Evolutionary conservation across 163 green algal genomes (phyloP).

Genomic region (Scenedesmus sp.): DNA sequence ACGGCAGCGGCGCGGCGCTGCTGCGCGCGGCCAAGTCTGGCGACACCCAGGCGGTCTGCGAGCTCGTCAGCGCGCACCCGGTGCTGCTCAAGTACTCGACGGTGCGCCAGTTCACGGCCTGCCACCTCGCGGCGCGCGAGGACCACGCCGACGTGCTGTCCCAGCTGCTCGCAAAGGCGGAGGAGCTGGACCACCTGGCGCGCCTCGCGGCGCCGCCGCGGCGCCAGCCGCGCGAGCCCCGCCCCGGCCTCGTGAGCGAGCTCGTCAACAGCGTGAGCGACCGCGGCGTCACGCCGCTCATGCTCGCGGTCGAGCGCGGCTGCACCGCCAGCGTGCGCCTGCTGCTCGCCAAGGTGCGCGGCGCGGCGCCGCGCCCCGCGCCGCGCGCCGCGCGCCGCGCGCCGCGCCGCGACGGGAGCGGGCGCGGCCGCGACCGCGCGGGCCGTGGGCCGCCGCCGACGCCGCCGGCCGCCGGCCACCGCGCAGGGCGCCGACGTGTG

Average conservation of each 20-base stretch:
- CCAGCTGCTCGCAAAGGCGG: constrained; percentile 32
- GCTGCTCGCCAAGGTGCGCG: constrained; percentile 23
- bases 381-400: too few relatives aligned
- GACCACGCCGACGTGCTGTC: constrained; percentile 26
- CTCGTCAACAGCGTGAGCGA: constrained; percentile 15
- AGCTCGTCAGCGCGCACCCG: constrained; percentile 30
- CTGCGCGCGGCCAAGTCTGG: constrained; percentile 20
- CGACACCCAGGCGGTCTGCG: not conserved
- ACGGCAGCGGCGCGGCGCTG: constrained; percentile 32
- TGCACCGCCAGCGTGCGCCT: constrained; percentile 13
- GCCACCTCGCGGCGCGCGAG: constrained; percentile 5
- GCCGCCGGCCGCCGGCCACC: not conserved
- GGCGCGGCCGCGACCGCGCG: too few relatives aligned
- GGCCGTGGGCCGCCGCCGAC: too few relatives aligned
- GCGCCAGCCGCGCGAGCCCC: not conserved
- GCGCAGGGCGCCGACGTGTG: constrained; percentile 48
- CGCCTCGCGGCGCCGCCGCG: not conserved
- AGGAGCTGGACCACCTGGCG: constrained; percentile 15
- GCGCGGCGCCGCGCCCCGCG: not conserved
- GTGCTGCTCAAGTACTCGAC: constrained; percentile 17
- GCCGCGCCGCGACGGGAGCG: too few relatives aligned
- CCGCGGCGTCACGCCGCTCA: constrained; percentile 26
- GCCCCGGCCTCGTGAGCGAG: not conserved
- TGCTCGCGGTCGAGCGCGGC: constrained; percentile 28
- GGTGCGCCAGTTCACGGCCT: not conserved